Conservation (phyloP, 2,329 filamentous ascomycete genomes). For the Penicillium palitans region DNA sequence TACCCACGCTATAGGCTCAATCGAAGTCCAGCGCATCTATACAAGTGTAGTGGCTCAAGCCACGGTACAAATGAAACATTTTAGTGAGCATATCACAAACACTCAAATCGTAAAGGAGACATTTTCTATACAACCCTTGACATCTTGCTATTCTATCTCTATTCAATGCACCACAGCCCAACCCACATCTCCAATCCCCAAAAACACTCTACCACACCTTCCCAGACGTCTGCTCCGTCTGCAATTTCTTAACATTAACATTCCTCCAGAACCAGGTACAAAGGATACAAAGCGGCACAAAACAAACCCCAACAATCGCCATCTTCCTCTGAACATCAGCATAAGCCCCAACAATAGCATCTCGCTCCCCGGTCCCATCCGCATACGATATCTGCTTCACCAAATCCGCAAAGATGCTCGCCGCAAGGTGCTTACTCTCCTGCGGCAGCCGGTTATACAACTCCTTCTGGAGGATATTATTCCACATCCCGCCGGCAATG, state of each 20-base stretch:
- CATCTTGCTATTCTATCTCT: neutral
- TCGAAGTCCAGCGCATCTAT: neutral
- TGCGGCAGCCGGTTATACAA: conserved; percentile 3
- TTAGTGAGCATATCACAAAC: neutral
- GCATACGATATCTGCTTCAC: conserved; percentile 35
- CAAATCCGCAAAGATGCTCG: conserved; percentile 9
- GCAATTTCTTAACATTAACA: conserved; percentile 12
- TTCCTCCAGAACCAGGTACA: conserved; percentile 14
- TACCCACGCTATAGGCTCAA: neutral
- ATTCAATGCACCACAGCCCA: neutral
- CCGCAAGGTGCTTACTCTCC: conserved; percentile 8
- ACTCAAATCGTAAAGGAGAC: neutral
- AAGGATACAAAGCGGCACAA: conserved; percentile 10
- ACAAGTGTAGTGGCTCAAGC: neutral
- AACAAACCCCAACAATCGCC: conserved; percentile 38
- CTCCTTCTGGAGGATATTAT: conserved; percentile 7
- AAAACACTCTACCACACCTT: conserved; percentile 3
- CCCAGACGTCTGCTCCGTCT: conserved; percentile 10
- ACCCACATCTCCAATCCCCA: neutral
- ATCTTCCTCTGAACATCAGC: conserved; percentile 49
- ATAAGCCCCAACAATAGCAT: conserved; percentile 50
- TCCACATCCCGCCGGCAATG: conserved; percentile 14
- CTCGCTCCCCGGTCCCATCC: conserved; percentile 42
- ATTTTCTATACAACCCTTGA: neutral
- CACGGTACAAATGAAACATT: neutral